A percentile compares a stretch with the other conserved stretches of the same genome.
Evolutionary conservation across 1,284 basidiomycete species (phyloP).

Genomic region (Rhodotorula sp.): DNA sequence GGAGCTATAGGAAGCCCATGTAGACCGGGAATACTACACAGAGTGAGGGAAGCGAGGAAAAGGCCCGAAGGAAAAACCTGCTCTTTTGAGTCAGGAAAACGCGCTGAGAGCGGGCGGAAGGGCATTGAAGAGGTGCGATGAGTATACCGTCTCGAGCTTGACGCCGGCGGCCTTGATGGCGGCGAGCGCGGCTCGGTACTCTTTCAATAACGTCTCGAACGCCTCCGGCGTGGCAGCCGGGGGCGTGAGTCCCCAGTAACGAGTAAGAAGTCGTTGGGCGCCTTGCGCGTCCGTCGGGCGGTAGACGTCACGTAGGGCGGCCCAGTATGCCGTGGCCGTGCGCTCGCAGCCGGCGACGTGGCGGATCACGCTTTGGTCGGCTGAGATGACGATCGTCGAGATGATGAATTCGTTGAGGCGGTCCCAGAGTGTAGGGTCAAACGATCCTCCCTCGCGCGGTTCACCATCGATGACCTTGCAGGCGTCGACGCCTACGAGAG

Average conservation of each 20-base stretch:
- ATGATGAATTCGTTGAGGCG: too few relatives aligned
- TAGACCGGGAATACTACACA: too few relatives aligned
- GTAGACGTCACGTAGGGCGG: background rate
- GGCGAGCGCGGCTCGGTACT: background rate
- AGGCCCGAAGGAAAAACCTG: too few relatives aligned
- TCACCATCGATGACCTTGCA: background rate
- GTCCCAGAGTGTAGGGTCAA: too few relatives aligned
- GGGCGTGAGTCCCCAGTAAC: background rate
- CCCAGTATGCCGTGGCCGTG: background rate
- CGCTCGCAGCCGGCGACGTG: background rate
- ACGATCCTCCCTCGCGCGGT: background rate
- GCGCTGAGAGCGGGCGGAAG: background rate
- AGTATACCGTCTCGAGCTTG: background rate
- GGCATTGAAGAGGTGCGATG: background rate
- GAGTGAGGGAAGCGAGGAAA: too few relatives aligned
- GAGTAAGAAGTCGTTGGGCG: background rate
- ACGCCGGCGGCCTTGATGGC: background rate
- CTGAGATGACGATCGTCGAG: background rate
- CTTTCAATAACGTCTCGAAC: background rate
- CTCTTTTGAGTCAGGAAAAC: too few relatives aligned
- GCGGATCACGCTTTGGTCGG: background rate
- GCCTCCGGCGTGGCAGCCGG: background rate
- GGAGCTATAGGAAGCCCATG: too few relatives aligned
- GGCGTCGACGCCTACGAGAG: background rate
- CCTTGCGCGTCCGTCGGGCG: background rate